Conservation (phyloP, 2,329 filamentous ascomycete species). For the Neopestalotiopsis sp. region DNA sequence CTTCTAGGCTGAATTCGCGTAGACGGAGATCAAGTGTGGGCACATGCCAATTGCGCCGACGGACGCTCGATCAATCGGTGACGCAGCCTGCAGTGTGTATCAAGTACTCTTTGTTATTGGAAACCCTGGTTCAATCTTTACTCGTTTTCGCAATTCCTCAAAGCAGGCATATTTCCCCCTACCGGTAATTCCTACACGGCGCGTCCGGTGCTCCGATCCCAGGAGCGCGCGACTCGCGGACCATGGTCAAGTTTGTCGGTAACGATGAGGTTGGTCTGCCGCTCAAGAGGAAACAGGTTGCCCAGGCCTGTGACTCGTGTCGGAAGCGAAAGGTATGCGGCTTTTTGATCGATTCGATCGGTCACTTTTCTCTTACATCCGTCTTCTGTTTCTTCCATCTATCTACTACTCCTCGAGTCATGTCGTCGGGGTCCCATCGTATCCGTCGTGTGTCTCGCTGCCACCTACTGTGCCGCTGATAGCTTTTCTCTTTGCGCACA, state of each 20-base stretch:
- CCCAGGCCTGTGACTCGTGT: conserved; percentile 61
- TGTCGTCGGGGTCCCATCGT: neutral
- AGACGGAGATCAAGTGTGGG: neutral
- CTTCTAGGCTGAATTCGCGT: neutral
- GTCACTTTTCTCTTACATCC: neutral
- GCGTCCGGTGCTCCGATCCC: neutral
- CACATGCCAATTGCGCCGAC: neutral
- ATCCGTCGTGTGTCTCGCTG: neutral
- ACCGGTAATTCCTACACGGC: neutral
- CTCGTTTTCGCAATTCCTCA: neutral
- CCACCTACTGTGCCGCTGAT: neutral
- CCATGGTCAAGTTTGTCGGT: conserved; percentile 60
- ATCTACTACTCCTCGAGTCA: no score
- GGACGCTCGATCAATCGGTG: neutral
- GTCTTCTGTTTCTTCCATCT: neutral
- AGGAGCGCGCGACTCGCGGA: neutral
- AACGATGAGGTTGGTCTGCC: conserved; percentile 59
- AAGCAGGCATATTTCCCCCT: neutral
- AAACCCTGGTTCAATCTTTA: neutral
- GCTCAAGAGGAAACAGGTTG: conserved; percentile 64
- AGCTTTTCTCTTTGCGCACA: neutral
- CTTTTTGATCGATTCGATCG: neutral
- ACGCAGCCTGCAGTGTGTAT: neutral
- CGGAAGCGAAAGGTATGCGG: conserved; percentile 56
- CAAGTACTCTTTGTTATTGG: neutral